phyloP scores from a whole-genome alignment of 805 yeast species.

The Starmera caribaea region DNA sequence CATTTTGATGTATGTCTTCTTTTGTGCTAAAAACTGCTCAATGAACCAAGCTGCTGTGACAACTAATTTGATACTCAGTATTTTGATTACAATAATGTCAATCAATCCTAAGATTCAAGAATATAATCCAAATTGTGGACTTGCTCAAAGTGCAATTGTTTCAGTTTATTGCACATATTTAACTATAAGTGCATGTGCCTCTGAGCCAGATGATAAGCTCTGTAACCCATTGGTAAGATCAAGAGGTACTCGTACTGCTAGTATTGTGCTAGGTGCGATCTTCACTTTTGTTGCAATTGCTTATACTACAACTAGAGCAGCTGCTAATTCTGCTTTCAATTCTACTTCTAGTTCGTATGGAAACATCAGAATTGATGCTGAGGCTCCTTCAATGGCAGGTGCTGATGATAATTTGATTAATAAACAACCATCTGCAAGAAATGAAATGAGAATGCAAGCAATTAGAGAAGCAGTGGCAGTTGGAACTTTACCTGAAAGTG shows the following conservation, averaged over 20 bases:
- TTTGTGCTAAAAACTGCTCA: slow-evolving; percentile 72
- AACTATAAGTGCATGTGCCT: slow-evolving; percentile 84
- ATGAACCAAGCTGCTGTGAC: slow-evolving; percentile 87
- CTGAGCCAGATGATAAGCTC: slow-evolving; percentile 89
- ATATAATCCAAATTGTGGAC: slow-evolving; percentile 87
- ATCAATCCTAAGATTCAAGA: slow-evolving; percentile 82
- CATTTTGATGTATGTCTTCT: slow-evolving; percentile 69
- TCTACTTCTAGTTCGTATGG: slow-evolving; percentile 27
- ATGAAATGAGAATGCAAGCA: slow-evolving; percentile 78
- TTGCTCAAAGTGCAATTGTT: slow-evolving; percentile 96
- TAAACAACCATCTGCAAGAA: slow-evolving; percentile 45
- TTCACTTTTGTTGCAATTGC: slow-evolving; percentile 95
- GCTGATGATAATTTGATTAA: slow-evolving; percentile 17
- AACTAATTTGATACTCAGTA: slow-evolving; percentile 56
- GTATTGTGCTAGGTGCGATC: slow-evolving; percentile 81
- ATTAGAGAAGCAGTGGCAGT: slow-evolving; percentile 91
- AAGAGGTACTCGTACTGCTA: slow-evolving; percentile 80
- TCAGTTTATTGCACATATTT: slow-evolving; percentile 87
- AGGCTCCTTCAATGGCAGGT: slow-evolving; percentile 11
- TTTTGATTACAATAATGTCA: slow-evolving; percentile 60
- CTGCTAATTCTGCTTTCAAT: slow-evolving; percentile 64
- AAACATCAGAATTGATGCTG: slow-evolving; percentile 23
- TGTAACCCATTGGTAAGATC: slow-evolving; percentile 92
- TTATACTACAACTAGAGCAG: slow-evolving; percentile 95
- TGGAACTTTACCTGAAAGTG: slow-evolving; percentile 91